Conservation (phyloP, 768 basidiomycete genomes). For the Vararia minispora region DNA sequence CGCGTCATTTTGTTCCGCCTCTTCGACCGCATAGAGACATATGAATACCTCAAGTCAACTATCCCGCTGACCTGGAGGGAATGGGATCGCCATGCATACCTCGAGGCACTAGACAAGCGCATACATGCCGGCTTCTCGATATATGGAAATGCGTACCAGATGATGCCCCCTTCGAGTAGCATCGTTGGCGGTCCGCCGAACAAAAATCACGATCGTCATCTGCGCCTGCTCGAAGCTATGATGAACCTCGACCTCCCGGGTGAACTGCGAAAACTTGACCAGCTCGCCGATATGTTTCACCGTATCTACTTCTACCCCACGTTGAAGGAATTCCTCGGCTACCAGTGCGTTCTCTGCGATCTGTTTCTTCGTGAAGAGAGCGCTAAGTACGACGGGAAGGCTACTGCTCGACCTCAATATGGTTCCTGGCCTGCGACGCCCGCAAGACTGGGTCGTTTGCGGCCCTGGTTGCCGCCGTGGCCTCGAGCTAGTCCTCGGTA, state of each 20-base stretch:
- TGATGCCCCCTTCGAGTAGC: conserved; percentile 61
- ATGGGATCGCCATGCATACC: conserved; percentile 44
- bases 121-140: conserved; percentile 30
- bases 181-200: conserved; percentile 31
- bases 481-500: conserved; percentile 56
- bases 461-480: conserved; percentile 61
- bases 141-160: conserved; percentile 65
- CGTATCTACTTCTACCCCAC: conserved; percentile 45
- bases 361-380: conserved; percentile 1
- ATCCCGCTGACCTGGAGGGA: conserved; percentile 50
- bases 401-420: conserved; percentile 27
- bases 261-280: conserved; percentile 36
- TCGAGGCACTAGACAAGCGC: conserved; percentile 35
- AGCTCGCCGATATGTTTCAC: conserved; percentile 55
- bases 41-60: conserved; percentile 46
- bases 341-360: conserved; percentile 30
- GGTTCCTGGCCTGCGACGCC: conserved; percentile 39
- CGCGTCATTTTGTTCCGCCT: conserved; percentile 61
- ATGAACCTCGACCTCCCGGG: conserved; percentile 44
- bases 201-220: conserved; percentile 44
- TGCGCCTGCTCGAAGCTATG: conserved; percentile 34
- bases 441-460: conserved; percentile 53
- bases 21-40: conserved; percentile 65
- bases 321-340: conserved; percentile 66
- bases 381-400: too few relatives aligned